These are phyloP conservation scores for Penicillium sp. DNA, from an alignment of 2,329 filamentous ascomycete genomes.

Conservation along the genomic window DNA sequence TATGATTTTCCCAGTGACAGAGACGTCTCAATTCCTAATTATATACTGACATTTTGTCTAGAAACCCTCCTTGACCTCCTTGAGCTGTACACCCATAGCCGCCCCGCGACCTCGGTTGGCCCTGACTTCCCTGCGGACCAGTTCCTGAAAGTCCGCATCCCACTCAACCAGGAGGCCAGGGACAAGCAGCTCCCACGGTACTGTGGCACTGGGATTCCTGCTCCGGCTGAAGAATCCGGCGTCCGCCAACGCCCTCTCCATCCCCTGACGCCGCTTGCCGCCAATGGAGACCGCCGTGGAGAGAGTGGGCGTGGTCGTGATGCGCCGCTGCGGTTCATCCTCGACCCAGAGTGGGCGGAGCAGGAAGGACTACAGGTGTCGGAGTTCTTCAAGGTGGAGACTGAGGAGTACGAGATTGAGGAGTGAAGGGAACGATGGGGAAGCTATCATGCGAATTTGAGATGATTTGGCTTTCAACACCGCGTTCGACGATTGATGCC, in stretches of 20 bases:
- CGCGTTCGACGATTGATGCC: neutral
- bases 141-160: conserved; percentile 86
- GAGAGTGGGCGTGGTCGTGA: conserved; percentile 59
- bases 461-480: neutral
- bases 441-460: neutral
- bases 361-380: conserved; percentile 65
- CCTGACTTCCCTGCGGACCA: conserved; percentile 72
- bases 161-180: conserved; percentile 81
- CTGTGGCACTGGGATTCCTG: conserved; percentile 56
- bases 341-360: conserved; percentile 77
- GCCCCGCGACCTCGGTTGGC: conserved; percentile 75
- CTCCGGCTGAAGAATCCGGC: conserved; percentile 24
- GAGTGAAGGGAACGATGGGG: conserved; percentile 29
- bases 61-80: conserved; percentile 90
- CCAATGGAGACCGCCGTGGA: conserved; percentile 52
- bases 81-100: conserved; percentile 89
- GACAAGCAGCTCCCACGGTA: conserved; percentile 66
- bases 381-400: conserved; percentile 74
- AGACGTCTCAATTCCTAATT: neutral
- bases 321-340: conserved; percentile 86
- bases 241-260: conserved; percentile 27
- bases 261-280: conserved; percentile 55
- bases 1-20: conserved; percentile 47
- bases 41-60: conserved; percentile 25
- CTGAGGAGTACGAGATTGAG: conserved; percentile 67